phyloP scores from a whole-genome alignment of 2,329 filamentous ascomycete genomes.

The Talaromyces amestolkiae region DNA sequence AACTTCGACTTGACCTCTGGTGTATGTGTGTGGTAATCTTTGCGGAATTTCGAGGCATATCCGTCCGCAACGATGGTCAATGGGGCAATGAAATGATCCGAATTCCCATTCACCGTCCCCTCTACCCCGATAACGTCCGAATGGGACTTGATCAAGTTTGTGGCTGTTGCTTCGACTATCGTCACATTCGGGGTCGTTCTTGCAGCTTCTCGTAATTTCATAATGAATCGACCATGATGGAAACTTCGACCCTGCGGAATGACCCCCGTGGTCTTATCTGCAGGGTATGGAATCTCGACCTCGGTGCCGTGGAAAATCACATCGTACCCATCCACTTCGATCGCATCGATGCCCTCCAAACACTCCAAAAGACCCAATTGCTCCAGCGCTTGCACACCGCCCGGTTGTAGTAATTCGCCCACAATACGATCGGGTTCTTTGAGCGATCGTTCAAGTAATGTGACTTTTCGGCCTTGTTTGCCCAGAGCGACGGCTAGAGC shows the following conservation, averaged over 20 bases:
- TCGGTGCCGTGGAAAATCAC: slow-evolving; percentile 75
- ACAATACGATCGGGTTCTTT: slow-evolving; percentile 95
- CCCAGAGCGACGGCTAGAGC: slow-evolving; percentile 80
- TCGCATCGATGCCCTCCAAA: slow-evolving; percentile 82
- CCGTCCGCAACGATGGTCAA: slow-evolving; percentile 90
- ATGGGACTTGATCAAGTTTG: slow-evolving; percentile 68
- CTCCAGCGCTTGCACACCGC: slow-evolving; percentile 76
- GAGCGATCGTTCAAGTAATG: slow-evolving; percentile 83
- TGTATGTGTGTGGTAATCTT: slow-evolving; percentile 65
- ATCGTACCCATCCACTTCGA: slow-evolving; percentile 80
- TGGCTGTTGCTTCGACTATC: slow-evolving; percentile 85
- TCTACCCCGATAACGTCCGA: slow-evolving; percentile 80
- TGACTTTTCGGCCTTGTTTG: slow-evolving; percentile 83
- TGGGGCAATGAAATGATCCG: slow-evolving; percentile 81
- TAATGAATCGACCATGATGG: slow-evolving; percentile 93
- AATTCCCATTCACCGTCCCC: slow-evolving; percentile 62
- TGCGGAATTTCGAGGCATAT: slow-evolving; percentile 88
- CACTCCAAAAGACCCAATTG: slow-evolving; percentile 78
- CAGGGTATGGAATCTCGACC: slow-evolving; percentile 76
- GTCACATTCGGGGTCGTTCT: slow-evolving; percentile 76
- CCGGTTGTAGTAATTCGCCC: slow-evolving; percentile 90
- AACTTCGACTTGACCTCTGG: slow-evolving; percentile 81
- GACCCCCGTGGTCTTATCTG: slow-evolving; percentile 45
- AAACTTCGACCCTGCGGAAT: slow-evolving; percentile 75
- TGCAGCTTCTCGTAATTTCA: slow-evolving; percentile 73